Evolutionary conservation across 2,329 filamentous ascomycete genomes (phyloP), one percentile per base, ranked within the genome.

Genomic region (Alternaria sp.): DNA sequence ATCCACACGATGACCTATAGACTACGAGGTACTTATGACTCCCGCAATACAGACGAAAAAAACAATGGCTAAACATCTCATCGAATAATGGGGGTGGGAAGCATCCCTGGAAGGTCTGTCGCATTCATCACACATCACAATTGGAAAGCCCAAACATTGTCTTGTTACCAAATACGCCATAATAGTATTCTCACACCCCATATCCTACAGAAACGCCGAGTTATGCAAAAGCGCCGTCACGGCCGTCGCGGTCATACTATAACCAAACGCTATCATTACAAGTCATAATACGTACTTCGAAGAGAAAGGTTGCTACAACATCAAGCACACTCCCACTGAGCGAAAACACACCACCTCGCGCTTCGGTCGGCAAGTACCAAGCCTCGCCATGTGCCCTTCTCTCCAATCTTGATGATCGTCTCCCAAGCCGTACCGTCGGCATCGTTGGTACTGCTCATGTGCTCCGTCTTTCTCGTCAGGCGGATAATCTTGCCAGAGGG

Each of bases 401-500:
- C 93, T 1, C 91, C 92, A 81, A 93, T 93, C 82, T 96, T 96
- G 82, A 96, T 94, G 53, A 95, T 93, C 7, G 93, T 96, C 83
- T 96, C 93, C 92, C 93, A 96, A 6, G 88, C 89, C 44, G 89
- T 92, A 18, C 91, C 92, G 69, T 93, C 89, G 44, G 88, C 89
- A 57, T 91, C 90, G 3, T 85, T 84, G 47, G 66, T 76, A 61
- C 68, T 77, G 64, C 83, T 85, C 75, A 85, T 87, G 73, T 87
- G 85, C 67, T 93, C 91, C 72, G 89, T 92, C 83, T 95, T 95
- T 71, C 92, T 86, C 84, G 93, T 93, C 75, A 96, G 84, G 57
- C 96, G 86, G 63, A 98, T 87, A 71, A 99, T 98, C 83, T 98
- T 98, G 65, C 96, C 96, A 28, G 91, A 92, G 0, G 96, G 96